Percentiles rank a stretch among this genome's conserved stretches.
These are phyloP conservation scores for Alliaria petiolata DNA, from an alignment of 345 rosid genomes.

Conservation along the genomic window DNA sequence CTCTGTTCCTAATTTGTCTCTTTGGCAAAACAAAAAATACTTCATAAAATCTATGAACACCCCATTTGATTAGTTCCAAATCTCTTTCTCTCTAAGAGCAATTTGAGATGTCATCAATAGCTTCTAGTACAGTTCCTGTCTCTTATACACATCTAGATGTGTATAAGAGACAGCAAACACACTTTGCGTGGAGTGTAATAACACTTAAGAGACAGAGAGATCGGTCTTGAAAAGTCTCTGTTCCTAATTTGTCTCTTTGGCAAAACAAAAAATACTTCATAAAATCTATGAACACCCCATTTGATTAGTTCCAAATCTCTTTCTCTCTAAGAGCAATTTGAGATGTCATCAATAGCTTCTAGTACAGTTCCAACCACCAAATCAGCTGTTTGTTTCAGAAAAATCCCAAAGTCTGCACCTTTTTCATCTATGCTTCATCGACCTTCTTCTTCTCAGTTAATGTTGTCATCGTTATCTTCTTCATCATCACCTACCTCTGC, in stretches of 20 bases:
- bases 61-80: neutral
- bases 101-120: slow-evolving; percentile 23
- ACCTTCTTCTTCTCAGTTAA: neutral
- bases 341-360: slow-evolving; percentile 28
- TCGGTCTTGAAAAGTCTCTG: slow-evolving; percentile 20
- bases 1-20: slow-evolving; percentile 14
- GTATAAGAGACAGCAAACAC: too few species aligned
- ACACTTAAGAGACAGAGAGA: neutral
- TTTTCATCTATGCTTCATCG: neutral
- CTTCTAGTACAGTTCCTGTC: too few species aligned
- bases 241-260: slow-evolving; percentile 9
- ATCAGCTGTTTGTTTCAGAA: neutral
- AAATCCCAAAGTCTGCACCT: neutral
- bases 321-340: neutral
- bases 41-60: neutral
- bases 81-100: slow-evolving; percentile 1
- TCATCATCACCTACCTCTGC: neutral
- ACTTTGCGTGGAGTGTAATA: slow-evolving; percentile 33
- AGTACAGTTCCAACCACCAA: neutral
- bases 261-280: neutral
- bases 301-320: neutral
- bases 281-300: neutral
- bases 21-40: neutral
- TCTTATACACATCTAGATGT: too few species aligned
- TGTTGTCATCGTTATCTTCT: slow-evolving; percentile 1